Conservation (phyloP, 2,329 filamentous ascomycete species). For the Dryadomyces quercus-mongolicae region DNA sequence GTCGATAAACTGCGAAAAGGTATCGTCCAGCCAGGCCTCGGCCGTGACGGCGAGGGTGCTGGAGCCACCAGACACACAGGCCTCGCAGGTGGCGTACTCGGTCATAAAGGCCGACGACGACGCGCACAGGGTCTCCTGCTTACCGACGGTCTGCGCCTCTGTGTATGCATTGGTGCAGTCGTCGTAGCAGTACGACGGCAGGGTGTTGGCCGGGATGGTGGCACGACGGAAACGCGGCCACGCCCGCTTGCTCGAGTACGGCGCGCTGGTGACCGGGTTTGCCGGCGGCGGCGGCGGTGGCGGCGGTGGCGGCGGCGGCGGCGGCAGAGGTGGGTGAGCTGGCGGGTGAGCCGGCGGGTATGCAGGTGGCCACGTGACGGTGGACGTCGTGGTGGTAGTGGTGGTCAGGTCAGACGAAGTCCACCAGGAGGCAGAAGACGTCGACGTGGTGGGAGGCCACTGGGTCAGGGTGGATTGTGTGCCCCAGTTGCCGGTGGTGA, state of each 20-base stretch:
- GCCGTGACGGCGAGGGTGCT: constrained; percentile 16
- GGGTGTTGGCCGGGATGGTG: constrained; percentile 13
- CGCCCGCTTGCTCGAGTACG: constrained; percentile 20
- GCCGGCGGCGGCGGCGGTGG: neutral
- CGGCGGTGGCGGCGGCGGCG: neutral
- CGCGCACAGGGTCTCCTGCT: constrained; percentile 32
- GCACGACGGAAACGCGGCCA: constrained; percentile 15
- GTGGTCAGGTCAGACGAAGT: too few relatives aligned
- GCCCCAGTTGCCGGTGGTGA: constrained; percentile 42
- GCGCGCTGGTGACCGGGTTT: neutral
- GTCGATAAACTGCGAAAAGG: constrained; percentile 31
- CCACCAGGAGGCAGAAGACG: too few relatives aligned
- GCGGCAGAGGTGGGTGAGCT: neutral
- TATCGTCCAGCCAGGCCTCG: constrained; percentile 22
- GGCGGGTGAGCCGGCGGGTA: too few relatives aligned
- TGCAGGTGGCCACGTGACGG: neutral
- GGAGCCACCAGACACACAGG: constrained; percentile 25
- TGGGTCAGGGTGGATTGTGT: constrained; percentile 36
- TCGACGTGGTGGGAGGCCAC: constrained; percentile 17
- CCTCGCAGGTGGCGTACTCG: constrained; percentile 24
- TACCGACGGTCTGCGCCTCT: constrained; percentile 35
- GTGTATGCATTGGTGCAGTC: constrained; percentile 37
- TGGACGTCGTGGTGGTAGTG: neutral
- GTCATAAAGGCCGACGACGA: constrained; percentile 27
- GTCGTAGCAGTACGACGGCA: constrained; percentile 37